phyloP scores from a whole-genome alignment of 108 stramenopile species.

The Cyclostephanos tholiformis region DNA sequence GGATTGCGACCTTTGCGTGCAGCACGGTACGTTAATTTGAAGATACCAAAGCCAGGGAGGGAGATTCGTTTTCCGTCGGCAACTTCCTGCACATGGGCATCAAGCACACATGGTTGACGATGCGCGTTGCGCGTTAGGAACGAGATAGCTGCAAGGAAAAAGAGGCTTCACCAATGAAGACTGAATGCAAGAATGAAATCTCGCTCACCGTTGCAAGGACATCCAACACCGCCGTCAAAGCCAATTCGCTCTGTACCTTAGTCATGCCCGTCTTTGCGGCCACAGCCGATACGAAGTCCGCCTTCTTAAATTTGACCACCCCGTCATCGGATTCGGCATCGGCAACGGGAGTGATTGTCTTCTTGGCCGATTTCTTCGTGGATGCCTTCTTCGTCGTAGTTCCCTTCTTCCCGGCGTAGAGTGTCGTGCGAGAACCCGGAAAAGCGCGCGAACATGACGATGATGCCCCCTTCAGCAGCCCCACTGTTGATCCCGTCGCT shows the following conservation, averaged over 20 bases:
- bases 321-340: conserved; percentile 13
- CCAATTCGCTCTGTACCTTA: conserved; percentile 76
- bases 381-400: conserved; percentile 11
- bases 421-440: conserved; percentile 1
- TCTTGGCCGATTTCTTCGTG: conserved; percentile 5
- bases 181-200: background rate
- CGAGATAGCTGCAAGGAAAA: background rate
- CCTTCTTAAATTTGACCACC: conserved; percentile 73
- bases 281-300: conserved; percentile 73
- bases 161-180: background rate
- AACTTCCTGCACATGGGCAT: conserved; percentile 45
- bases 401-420: conserved; percentile 13
- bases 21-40: conserved; percentile 72
- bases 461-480: conserved; percentile 4
- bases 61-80: conserved; percentile 68
- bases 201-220: conserved; percentile 68
- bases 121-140: background rate
- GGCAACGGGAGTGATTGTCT: background rate
- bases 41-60: conserved; percentile 90
- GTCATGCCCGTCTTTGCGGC: conserved; percentile 77
- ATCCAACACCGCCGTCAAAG: conserved; percentile 72
- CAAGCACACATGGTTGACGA: background rate
- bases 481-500: background rate
- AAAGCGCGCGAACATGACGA: conserved; percentile 3
- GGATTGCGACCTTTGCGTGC: conserved; percentile 92